Percentiles rank a stretch among this genome's conserved stretches.
Conservation (phyloP, 352 stramenopile species). For the Globisporangium middletonii region DNA sequence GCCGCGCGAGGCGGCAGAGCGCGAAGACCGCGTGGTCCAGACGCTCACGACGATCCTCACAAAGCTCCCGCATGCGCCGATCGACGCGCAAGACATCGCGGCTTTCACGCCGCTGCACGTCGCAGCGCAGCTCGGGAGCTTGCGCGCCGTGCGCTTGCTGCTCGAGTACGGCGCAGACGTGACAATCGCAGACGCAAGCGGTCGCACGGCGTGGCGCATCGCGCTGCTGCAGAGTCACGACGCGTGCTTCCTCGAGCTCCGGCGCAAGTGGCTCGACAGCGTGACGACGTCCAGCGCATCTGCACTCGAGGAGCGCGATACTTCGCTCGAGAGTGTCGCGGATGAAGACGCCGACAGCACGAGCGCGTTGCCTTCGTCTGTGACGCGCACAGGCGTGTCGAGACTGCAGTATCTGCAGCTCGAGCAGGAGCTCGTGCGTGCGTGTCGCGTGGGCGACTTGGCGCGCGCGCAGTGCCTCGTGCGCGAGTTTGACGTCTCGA, state of each 20-base stretch:
- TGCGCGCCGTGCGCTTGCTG: slow-evolving; percentile 30
- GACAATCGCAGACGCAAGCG: slow-evolving; percentile 27
- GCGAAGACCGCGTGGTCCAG: slow-evolving; percentile 19
- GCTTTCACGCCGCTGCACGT: slow-evolving; percentile 57
- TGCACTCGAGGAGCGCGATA: slow-evolving; percentile 1
- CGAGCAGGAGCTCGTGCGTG: slow-evolving; percentile 19
- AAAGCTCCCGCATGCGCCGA: slow-evolving; percentile 19
- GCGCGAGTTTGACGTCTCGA: slow-evolving; percentile 30
- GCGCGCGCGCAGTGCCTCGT: slow-evolving; percentile 26
- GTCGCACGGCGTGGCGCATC: slow-evolving; percentile 54
- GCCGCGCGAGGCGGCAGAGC: neutral
- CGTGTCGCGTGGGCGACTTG: slow-evolving; percentile 19
- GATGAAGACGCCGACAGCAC: neutral
- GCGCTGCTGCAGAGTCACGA: slow-evolving; percentile 47
- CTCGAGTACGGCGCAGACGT: slow-evolving; percentile 47
- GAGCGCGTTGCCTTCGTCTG: slow-evolving; percentile 1
- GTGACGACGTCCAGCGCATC: neutral
- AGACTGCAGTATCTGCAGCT: slow-evolving; percentile 25
- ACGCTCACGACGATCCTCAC: slow-evolving; percentile 26
- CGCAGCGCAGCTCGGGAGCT: slow-evolving; percentile 37
- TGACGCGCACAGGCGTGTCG: neutral
- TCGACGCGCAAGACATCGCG: slow-evolving; percentile 48
- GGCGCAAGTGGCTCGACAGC: slow-evolving; percentile 44
- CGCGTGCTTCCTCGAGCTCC: slow-evolving; percentile 57
- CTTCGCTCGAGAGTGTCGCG: neutral